These are phyloP conservation scores for Stephanocyclus meneghinianus DNA, from an alignment of 352 stramenopile species.

Conservation along the genomic window DNA sequence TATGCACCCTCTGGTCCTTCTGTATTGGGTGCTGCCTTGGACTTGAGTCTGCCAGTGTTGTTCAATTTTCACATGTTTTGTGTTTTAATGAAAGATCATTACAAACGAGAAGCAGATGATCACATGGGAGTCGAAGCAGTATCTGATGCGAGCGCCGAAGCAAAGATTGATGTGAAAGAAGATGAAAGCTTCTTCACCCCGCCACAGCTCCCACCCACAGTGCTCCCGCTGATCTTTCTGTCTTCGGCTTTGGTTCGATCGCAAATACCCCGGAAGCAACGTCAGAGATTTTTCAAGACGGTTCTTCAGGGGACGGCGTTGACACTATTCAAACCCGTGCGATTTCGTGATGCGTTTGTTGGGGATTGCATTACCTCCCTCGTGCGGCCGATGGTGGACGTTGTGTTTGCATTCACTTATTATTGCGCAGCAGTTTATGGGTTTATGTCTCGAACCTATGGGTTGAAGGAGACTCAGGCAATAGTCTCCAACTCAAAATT, in stretches of 20 bases:
- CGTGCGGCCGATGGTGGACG: constrained; percentile 67
- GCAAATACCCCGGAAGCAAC: constrained; percentile 56
- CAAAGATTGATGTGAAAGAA: constrained; percentile 35
- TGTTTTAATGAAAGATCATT: constrained; percentile 57
- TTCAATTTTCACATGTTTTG: constrained; percentile 84
- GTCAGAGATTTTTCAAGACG: constrained; percentile 72
- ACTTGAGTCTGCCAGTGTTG: constrained; percentile 76
- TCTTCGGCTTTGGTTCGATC: constrained; percentile 65
- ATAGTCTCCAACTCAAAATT: constrained; percentile 61
- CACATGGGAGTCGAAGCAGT: background rate
- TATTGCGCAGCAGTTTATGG: constrained; percentile 69
- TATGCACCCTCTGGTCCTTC: constrained; percentile 70
- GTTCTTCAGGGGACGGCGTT: constrained; percentile 68
- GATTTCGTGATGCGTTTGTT: constrained; percentile 78
- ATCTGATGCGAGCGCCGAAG: background rate
- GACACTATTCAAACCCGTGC: constrained; percentile 55
- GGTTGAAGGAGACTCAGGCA: constrained; percentile 53
- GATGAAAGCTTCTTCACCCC: constrained; percentile 42
- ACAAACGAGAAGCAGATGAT: constrained; percentile 34
- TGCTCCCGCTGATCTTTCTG: constrained; percentile 77
- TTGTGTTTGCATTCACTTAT: constrained; percentile 74
- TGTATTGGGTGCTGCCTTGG: constrained; percentile 72
- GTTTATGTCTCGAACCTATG: constrained; percentile 57
- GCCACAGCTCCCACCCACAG: constrained; percentile 56
- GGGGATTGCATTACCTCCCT: constrained; percentile 74